Evolutionary conservation across 148 eudicot species (phyloP), one percentile per base, ranked within the genome.

Genomic region (Cornus controversa): DNA sequence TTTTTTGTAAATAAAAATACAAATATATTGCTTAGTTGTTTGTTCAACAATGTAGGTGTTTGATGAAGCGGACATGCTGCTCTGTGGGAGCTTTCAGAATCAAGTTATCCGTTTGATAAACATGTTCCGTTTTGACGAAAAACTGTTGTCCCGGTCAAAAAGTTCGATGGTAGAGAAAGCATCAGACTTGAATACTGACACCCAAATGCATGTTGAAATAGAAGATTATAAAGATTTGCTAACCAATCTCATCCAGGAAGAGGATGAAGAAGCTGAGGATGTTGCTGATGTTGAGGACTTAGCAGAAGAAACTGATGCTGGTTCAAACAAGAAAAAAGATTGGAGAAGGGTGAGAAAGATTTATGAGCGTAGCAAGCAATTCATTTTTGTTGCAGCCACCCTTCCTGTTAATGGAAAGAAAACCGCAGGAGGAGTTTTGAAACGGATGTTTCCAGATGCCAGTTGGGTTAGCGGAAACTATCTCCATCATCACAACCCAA

Each of bases 51-150:
- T 47, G 20, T 85, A 95, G 99, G 99, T 96, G 37, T 96, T 96
- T 84, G 99, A 96, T 88, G 99, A 96, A 89, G 99, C 97, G 23
- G 99, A 93, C 82, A 81, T 96, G 85, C 79, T 93, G 72, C 97
- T 96, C 29, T 91, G 98, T 80, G 98, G 99, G 70, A 89, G 99
- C 80, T 96, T 93, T 76, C 96, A 90, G 84, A 91, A 93, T 90
- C 94, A 96, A 85, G 87, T 93, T 71, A 71, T 93, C 62, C 94
- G 94, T 70, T 92, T 96, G 24, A 91, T 96, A 79, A 87, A 93
- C 81, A 91, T 96, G 98, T 78, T 96, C 77, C 94, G 98, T 40
- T 96, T 91, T 85, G 99, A 93, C 18, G 99, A 96, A 83, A 96
- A 96, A 80, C 81, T 91, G 76, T 67, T 91, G 74, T 93, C 97